Percentiles rank a stretch among this genome's conserved stretches.
Evolutionary conservation across 169 alveolate species (phyloP).

Genomic region (Plasmodium inui): DNA sequence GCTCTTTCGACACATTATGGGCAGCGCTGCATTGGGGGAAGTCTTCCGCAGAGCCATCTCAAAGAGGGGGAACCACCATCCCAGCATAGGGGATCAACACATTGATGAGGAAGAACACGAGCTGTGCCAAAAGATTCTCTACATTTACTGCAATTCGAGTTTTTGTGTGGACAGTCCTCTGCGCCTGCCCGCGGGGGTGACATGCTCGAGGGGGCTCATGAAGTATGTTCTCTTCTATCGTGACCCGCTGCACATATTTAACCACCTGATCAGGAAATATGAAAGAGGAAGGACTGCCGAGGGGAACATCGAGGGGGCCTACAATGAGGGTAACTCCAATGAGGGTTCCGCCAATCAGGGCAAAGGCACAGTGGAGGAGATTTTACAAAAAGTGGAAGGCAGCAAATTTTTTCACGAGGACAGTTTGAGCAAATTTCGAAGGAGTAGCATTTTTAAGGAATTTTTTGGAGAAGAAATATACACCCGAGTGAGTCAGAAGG

Average conservation of each 20-base stretch:
- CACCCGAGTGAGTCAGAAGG: constrained; percentile 17
- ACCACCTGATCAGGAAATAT: constrained; percentile 17
- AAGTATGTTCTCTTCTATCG: constrained; percentile 11
- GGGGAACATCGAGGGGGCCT: not conserved
- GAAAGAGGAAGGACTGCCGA: not conserved
- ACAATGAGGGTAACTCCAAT: too few species aligned
- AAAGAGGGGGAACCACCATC: not conserved
- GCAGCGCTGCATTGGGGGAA: not conserved
- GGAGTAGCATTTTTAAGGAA: constrained; percentile 14
- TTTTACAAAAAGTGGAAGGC: constrained; percentile 8
- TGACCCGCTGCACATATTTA: constrained; percentile 49
- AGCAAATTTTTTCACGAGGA: not conserved
- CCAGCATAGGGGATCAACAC: not conserved
- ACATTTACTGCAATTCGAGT: constrained; percentile 24
- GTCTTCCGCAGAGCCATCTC: not conserved
- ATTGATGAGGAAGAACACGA: not conserved
- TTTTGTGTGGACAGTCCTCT: constrained; percentile 1
- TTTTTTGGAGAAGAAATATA: constrained; percentile 24
- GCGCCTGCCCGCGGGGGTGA: constrained; percentile 1
- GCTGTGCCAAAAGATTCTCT: constrained; percentile 14
- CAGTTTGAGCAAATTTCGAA: not conserved
- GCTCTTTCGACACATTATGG: constrained; percentile 8
- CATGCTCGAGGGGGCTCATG: not conserved
- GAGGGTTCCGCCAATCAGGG: too few species aligned
- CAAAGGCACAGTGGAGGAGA: not conserved